phyloP scores from a whole-genome alignment of 306 rosid genomes.

The Astragalus membranaceus region DNA sequence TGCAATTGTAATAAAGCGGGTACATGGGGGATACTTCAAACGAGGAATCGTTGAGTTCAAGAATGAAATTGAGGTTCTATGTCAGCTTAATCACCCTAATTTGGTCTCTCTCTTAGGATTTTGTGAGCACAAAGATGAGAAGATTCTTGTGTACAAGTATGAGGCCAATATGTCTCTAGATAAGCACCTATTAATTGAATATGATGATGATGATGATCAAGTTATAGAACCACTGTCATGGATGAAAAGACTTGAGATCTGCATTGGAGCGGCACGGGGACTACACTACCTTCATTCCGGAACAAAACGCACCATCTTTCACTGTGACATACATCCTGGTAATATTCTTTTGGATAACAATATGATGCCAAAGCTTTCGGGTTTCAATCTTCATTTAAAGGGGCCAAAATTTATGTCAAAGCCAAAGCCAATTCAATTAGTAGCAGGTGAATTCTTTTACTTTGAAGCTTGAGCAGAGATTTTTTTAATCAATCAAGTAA shows the following conservation, averaged over 20 bases:
- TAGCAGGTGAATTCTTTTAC: neutral
- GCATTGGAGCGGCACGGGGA: neutral
- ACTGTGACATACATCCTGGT: neutral
- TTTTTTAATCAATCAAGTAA: neutral
- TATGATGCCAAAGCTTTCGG: neutral
- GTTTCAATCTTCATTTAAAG: neutral
- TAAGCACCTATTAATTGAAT: neutral
- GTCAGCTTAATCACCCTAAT: constrained; percentile 8
- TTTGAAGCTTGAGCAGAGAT: neutral
- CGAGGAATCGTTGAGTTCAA: neutral
- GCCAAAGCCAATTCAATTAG: neutral
- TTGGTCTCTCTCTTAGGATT: constrained; percentile 11
- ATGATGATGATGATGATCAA: too few species aligned
- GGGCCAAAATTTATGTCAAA: neutral
- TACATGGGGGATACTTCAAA: too few species aligned
- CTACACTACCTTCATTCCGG: constrained; percentile 22
- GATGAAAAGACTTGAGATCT: neutral
- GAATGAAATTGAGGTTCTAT: constrained; percentile 4
- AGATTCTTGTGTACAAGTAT: neutral
- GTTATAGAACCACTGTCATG: neutral
- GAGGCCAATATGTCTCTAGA: neutral
- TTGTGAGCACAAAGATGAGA: neutral
- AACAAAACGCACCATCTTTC: constrained; percentile 2
- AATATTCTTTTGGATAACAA: neutral
- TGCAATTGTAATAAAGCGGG: neutral